phyloP scores from a whole-genome alignment of 2,329 filamentous ascomycete genomes.

The Arthrobotrys sinensis region DNA sequence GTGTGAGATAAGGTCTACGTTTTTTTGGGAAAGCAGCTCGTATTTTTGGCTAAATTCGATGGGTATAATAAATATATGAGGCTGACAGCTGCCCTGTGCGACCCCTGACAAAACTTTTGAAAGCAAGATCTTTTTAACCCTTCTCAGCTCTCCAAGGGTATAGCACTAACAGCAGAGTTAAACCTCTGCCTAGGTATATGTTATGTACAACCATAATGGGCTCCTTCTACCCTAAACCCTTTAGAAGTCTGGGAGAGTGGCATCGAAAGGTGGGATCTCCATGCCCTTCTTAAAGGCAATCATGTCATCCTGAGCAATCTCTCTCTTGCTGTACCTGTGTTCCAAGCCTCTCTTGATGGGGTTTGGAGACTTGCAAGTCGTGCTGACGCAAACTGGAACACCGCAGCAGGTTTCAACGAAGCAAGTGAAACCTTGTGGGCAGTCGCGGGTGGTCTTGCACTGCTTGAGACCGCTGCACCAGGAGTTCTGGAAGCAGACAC shows the following conservation, averaged over 20 bases:
- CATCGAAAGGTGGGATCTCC: conserved; percentile 50
- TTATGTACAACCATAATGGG: conserved; percentile 1
- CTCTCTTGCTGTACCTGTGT: conserved; percentile 37
- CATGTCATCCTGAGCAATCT: conserved; percentile 48
- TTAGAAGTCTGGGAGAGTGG: neutral
- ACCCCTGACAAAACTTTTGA: conserved; percentile 14
- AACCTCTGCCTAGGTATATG: neutral
- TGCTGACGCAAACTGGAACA: conserved; percentile 53
- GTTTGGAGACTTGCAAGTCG: conserved; percentile 55
- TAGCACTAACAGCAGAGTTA: neutral
- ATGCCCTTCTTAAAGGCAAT: conserved; percentile 52
- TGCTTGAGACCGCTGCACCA: conserved; percentile 47
- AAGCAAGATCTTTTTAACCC: neutral
- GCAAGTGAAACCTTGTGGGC: conserved; percentile 48
- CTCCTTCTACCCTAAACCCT: neutral
- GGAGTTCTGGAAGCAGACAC: conserved; percentile 59
- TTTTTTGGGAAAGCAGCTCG: neutral
- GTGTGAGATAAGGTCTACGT: too few relatives aligned
- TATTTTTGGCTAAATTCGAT: conserved; percentile 8
- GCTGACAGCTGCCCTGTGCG: neutral
- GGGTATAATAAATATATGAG: conserved; percentile 21
- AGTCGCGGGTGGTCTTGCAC: conserved; percentile 50
- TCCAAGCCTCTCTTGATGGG: conserved; percentile 53
- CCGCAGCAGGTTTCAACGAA: conserved; percentile 58
- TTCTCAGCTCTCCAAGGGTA: neutral